These are phyloP conservation scores for Ganoderma boninense DNA, from an alignment of 1,284 basidiomycete genomes.

Conservation along the genomic window DNA sequence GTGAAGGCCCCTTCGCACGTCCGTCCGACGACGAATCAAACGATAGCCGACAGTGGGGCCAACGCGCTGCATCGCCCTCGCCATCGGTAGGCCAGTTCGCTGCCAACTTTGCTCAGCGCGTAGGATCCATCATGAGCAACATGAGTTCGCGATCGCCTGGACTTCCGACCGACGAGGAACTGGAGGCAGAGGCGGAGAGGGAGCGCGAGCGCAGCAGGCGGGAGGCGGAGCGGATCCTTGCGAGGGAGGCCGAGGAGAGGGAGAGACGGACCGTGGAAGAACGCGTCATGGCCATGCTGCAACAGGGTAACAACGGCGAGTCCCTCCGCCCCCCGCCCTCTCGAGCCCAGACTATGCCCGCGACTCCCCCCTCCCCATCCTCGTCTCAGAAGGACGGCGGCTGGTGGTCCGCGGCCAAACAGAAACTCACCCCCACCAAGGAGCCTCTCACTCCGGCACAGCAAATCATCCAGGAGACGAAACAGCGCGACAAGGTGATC, in stretches of 20 bases:
- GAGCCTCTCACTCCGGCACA: slow-evolving; percentile 81
- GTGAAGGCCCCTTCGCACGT: slow-evolving; percentile 56
- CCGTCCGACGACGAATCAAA: slow-evolving; percentile 51
- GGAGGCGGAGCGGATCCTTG: slow-evolving; percentile 80
- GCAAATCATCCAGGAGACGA: slow-evolving; percentile 76
- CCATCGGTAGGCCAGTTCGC: slow-evolving; percentile 77
- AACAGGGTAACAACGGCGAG: slow-evolving; percentile 44
- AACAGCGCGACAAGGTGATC: slow-evolving; percentile 64
- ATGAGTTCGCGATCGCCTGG: slow-evolving; percentile 53
- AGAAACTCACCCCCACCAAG: slow-evolving; percentile 79
- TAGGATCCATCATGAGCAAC: slow-evolving; percentile 67
- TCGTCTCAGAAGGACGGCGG: slow-evolving; percentile 65
- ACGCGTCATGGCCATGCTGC: slow-evolving; percentile 74
- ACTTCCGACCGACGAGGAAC: slow-evolving; percentile 74
- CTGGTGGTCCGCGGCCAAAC: slow-evolving; percentile 79
- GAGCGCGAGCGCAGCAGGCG: slow-evolving; percentile 76
- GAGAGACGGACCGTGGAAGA: slow-evolving; percentile 65
- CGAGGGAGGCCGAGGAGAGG: slow-evolving; percentile 71
- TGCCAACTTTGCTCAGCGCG: slow-evolving; percentile 72
- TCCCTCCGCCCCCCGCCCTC: slow-evolving; percentile 58
- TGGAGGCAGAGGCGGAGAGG: slow-evolving; percentile 79
- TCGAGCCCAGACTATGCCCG: slow-evolving; percentile 57
- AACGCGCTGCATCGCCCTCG: slow-evolving; percentile 64
- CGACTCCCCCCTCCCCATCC: slow-evolving; percentile 65
- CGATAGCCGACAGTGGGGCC: slow-evolving; percentile 50